Evolutionary conservation across 768 basidiomycete species (phyloP), one percentile per base, ranked within the genome.

Genomic region (Tricholoma flavovirens): DNA sequence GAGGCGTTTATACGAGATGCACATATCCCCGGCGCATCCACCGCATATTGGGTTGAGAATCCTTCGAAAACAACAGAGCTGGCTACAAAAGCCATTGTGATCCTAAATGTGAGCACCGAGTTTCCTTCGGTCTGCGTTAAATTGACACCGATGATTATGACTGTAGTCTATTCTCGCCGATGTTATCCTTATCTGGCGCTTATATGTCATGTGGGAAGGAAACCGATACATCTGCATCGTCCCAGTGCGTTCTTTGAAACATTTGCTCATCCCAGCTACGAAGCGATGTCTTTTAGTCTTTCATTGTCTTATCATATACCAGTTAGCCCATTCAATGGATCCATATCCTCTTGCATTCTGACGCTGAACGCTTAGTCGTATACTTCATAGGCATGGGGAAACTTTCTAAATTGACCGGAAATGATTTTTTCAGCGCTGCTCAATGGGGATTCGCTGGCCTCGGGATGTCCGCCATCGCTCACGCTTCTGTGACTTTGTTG

Each of bases 91-190:
- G 54, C 46, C 29, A n/a, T 56, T 26, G 15, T 53, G 14, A 60
- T 53, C 32, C 55, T 60, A 51, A 50, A 51, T 10, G 45, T 22
- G 30, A 6, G 19, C 40, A 4, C 14, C 29, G 30, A 32, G 51
- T 5, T 32, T 8, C 30, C 2, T 32, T 32, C 30, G 6, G 17
- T 46, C 12, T 21, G n/a, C 3, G 11, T 7, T 46, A 4, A 8
- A 10, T 24, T 9, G 14, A 29, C 22, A 4, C 12, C 19, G 32
- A n/a, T 14, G 32, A 32, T n/a, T n/a, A n/a, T 26, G 24, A 26
- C 24, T 26, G 24, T 3, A 63, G 62, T 58, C 58, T 22, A 49
- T 61, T n/a, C 50, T 65, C 15, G 64, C 62, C 11, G 64, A 63
- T 26, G 46, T 53, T 29, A 53, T 61, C 33, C 53, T 65, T 22